Evolutionary conservation across 441 rosid genomes (phyloP), one percentile per base, ranked within the genome.

Genomic region (Hypseocharis bilobata): DNA sequence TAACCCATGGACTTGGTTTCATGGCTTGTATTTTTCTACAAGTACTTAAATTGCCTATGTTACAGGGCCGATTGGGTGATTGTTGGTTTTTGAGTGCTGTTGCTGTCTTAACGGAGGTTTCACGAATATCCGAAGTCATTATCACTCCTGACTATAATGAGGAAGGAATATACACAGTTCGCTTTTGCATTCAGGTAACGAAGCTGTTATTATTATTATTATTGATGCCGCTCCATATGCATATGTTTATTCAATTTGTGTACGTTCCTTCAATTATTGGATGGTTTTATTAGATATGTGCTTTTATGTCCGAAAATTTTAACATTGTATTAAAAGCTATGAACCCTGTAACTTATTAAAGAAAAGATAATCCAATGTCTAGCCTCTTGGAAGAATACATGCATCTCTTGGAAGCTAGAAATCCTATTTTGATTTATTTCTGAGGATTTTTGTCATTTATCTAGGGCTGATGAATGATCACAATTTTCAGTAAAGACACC

Each of bases 51-150:
- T 60, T 71, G 52, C 36, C 60, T 74, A 71, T 63, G 77, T 3
- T 72, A 80, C 63, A 95, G 99, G 99, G 99, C 42, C 99, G 89
- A 29, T 74, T 95, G 77, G 99, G 99, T 0, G 97, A 95, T 81
- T 95, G 99, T 74, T 95, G 99, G 99, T 95, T 95, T 79, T 75
- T 95, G 78, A 95, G 99, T 69, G 99, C 99, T 38, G 95, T 92
- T 68, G 97, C 98, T 67, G 98, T 92, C 73, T 68, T 92, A 63
- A 85, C 99, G 26, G 99, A 95, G 81, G 99, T 81, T 68, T 92
- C 97, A 61, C 92, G 73, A 59, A 92, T 95, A 80, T 86, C 99
- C 51, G 96, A 95, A 75, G 98, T 95, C 69, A 92, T 95, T 73
- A 95, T 92, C 58, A 92, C 99, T 70, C 97, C 91, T 47, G 93